Evolutionary conservation across 257 asterid species (phyloP).

Genomic region (Verbena officinalis): DNA sequence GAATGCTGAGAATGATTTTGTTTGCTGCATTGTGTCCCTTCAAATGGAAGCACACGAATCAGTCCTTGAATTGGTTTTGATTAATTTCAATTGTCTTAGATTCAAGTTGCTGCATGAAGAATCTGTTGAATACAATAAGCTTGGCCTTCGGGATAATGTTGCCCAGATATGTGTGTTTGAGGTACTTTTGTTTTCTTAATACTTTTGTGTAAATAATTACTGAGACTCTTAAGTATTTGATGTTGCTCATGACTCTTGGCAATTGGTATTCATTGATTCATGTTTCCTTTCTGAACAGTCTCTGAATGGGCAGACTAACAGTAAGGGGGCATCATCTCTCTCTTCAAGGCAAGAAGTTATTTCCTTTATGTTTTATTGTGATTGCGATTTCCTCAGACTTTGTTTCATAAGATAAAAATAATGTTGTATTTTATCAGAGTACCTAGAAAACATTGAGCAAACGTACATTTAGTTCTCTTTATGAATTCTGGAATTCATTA

Average conservation of each 20-base stretch:
- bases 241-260: constrained; percentile 5
- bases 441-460: too few species aligned
- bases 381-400: constrained; percentile 15
- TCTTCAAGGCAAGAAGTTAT: constrained; percentile 51
- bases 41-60: constrained; percentile 16
- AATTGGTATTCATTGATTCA: constrained; percentile 22
- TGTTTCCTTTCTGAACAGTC: constrained; percentile 51
- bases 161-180: constrained; percentile 95
- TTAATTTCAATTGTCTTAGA: constrained; percentile 43
- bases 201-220: constrained; percentile 16
- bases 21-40: constrained; percentile 7
- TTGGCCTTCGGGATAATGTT: constrained; percentile 92
- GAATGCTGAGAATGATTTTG: constrained; percentile 11
- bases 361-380: constrained; percentile 10
- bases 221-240: constrained; percentile 9
- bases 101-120: constrained; percentile 93
- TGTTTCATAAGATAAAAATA: constrained; percentile 6
- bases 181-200: constrained; percentile 48
- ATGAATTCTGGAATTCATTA: not conserved
- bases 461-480: not conserved
- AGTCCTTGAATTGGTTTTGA: constrained; percentile 24
- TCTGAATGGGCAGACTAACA: constrained; percentile 38
- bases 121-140: constrained; percentile 72
- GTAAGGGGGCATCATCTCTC: constrained; percentile 39
- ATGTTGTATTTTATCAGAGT: too few species aligned